Base-by-base conservation (phyloP, 768 basidiomycete genomes). In the Collybiopsis luxurians region DNA sequence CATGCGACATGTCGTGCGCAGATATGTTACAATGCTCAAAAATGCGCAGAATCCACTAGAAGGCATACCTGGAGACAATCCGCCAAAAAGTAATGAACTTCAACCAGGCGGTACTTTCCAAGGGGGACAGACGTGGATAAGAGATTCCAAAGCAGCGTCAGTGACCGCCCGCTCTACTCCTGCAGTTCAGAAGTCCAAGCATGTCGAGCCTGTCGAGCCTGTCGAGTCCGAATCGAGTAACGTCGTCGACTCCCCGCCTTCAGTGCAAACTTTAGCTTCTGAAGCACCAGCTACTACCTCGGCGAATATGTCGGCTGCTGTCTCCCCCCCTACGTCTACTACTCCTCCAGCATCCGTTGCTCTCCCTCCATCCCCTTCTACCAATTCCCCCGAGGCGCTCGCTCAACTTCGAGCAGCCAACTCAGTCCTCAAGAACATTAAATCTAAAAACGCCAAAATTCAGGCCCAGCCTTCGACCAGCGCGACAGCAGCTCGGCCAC, bases 401-500 rank as follows among this genome's bases (percentile, higher is more conserved):
- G 53, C 53, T 24, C 53, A 54, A 17, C 15, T 54, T 15, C 28
- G 28, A 31, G 40, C 40, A 19, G 53, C 53, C 27, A 45, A 45
- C 31, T 42, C 39, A 3, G 30, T 54, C 15, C 53, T 54, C 27
- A 30, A 23, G 38, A 27, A 43, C 10, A 40, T 28, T 26, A 51
- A 39, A 23, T 34, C 50, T 5, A 51, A 34, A 5, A 49, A 39
- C 31, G 50, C 34, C 4, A 51, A 51, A 36, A 36, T 3, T 4
- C 27, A 19, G 19, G 13, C 15, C 7, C 48, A 49, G 17, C 4
- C 46, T 15, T 27, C 26, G 13, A 9, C 46, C 4, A 4, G 21
- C 4, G 23, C n/a, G 11, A 49, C 28, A 31, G n/a, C 31, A 5
- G 31, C 31, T 6, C 6, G 19, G 17, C 17, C n/a, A 36, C 26